Base-by-base conservation (phyloP, 169 alveolate genomes). In the Babesia gibsoni region DNA sequence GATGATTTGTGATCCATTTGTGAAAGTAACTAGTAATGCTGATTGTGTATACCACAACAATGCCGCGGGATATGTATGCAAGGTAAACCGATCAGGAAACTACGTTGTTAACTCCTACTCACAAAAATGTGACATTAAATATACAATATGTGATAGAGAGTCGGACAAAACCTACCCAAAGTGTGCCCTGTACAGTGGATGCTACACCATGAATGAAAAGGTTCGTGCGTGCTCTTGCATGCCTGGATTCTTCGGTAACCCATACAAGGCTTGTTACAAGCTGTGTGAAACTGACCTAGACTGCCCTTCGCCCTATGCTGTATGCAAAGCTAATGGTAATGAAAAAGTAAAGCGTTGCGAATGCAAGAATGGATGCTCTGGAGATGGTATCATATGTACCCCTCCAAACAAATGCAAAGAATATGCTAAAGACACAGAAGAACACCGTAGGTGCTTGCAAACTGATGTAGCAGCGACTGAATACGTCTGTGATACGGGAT, bases 331-430 rank as follows among this genome's bases (percentile, higher is more conserved):
- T 52, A 43, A 50, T 18, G 7, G 54, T 16, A 49, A 57, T 2
- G 72, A 75, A 23, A 8, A 20, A 7, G 0, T 75, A 10, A 64
- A 64, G 42, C 68, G 84, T 18, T 75, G 84, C 69, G 53, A 50
- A 33, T 75, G 84, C 80, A 75, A 61, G 73, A 37, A 29, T 7
- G 78, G 78, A 1, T 75, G 70, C 61, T 64, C 65, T 1, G 84
- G 84, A 10, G 78, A 75, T 54, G 84, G 84, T 32, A 79, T 75
- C 3, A 49, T 75, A 20, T 75, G 84, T 64, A 41, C 64, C 22
- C 64, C 65, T 22, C 10, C 18, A 3, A 46, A 42, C 49, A 61
- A 45, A 18, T 61, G 72, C 48, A 46, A 37, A 25, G 72, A 46
- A 9, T 4, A 25, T 6, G 33, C 25, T 10, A 58, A 61, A 29